Base-by-base conservation (phyloP, 805 yeast species). In the Metschnikowia baotianmanensis region DNA sequence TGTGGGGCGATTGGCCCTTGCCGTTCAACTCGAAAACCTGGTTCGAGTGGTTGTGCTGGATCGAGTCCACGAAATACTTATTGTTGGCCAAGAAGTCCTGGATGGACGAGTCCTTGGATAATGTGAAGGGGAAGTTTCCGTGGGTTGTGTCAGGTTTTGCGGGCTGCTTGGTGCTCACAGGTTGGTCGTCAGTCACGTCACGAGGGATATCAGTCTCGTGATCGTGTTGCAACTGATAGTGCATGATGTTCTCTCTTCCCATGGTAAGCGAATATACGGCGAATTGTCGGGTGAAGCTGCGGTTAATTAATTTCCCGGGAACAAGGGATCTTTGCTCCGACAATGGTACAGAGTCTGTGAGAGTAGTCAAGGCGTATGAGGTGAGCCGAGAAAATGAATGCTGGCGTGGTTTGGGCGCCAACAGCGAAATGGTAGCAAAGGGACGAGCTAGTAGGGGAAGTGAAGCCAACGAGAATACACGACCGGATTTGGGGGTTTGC, bases 231-330 rank as follows among this genome's bases (percentile, higher is more conserved):
- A 64, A 50, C 47, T 67, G 71, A 48, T 67, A 67, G 34, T 65
- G 59, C 44, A 62, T 50, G 25, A 67, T 67, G 45, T 67, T 68
- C 45, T 65, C 69, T 54, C 71, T 63, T 18, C 73, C 73, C 73
- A 68, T 68, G 35, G n/a, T 40, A 21, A 24, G 15, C 21, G 38
- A 34, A 15, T 34, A 33, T n/a, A 36, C 16, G 21, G 38, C 34
- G 22, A 39, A 18, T 9, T 23, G 29, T 22, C 43, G 43, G 22
- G 32, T 28, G 19, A 28, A 24, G 20, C 11, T 23, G 17, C 34
- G 39, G 34, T n/a, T n/a, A n/a, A n/a, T n/a, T n/a, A n/a, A n/a
- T n/a, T n/a, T n/a, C n/a, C n/a, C n/a, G n/a, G n/a, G n/a, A n/a
- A n/a, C n/a, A n/a, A n/a, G n/a, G n/a, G n/a, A n/a, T n/a, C n/a